Base-by-base conservation (phyloP, 495 filamentous ascomycete species). In the Aspergillus sclerotioniger region DNA sequence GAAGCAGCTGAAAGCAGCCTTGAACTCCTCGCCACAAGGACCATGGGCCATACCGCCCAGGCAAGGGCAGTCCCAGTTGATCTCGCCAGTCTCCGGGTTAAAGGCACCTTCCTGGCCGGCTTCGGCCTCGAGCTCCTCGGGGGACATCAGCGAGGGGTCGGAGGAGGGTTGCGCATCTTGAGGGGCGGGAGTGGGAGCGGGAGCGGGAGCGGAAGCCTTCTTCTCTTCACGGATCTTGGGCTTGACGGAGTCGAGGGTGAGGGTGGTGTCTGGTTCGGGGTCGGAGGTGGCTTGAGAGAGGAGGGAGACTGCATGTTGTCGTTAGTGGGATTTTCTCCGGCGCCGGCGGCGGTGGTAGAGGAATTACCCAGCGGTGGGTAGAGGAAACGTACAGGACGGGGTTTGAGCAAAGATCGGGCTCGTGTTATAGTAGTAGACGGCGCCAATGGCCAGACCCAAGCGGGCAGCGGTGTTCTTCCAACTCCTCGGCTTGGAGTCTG, bases 1-100 rank as follows among this genome's bases (percentile, higher is more conserved):
- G 69, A 98, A 98, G 80, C 94, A 98, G 84, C 90, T 95, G 66
- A 98, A 98, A 0, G 94, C 94, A 5, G 84, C 86, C 76, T 84
- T 89, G 81, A 98, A 98, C 66, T 97, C 83, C 72, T 93, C 90
- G 31, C 95, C 94, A 71, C 93, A 98, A 35, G 95, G 95, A 0
- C 94, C 94, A 73, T 96, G 80, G 8, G 94, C 94, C 94, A 98
- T 98, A 28, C 94, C 94, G 49, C 94, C 94, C 21, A 98, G 78
- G 69, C 94, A 98, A 17, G 95, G 94, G 74, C 94, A 98, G 69
- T 97, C 94, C 95, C 95, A 98, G 80, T 98, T 98, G 76, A 98
- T 98, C 82, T 98, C 94, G 61, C 94, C 94, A 8, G 94, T 98
- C 80, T 98, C 95, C 12, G 91, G 90, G 73, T 98, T 93, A 77